phyloP scores from a whole-genome alignment of 345 rosid species.

The Toxicodendron radicans region DNA sequence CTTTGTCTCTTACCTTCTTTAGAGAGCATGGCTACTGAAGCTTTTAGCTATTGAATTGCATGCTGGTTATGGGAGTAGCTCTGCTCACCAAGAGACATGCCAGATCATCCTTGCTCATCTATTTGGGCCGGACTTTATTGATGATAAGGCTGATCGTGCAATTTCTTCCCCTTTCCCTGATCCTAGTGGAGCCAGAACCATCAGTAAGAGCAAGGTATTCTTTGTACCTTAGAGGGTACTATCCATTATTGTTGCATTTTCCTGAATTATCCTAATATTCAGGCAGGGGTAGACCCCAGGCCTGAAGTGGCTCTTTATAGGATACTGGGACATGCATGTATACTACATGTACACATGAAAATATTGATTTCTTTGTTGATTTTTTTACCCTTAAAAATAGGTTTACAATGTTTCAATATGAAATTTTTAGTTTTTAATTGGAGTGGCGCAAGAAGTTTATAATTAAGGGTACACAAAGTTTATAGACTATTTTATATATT shows the following conservation, averaged over 20 bases:
- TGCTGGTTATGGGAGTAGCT: conserved; percentile 56
- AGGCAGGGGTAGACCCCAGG: too few relatives aligned
- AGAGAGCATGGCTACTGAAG: conserved; percentile 97
- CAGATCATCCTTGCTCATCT: conserved; percentile 75
- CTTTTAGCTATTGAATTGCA: conserved; percentile 87
- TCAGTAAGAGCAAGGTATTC: conserved; percentile 78
- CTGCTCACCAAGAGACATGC: conserved; percentile 69
- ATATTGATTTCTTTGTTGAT: too few relatives aligned
- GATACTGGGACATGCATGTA: too few relatives aligned
- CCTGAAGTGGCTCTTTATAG: too few relatives aligned
- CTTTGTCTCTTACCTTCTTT: conserved; percentile 22
- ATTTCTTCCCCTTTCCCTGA: conserved; percentile 43
- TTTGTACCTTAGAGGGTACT: background rate
- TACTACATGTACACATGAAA: too few relatives aligned
- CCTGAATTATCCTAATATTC: background rate
- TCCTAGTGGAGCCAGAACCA: conserved; percentile 53
- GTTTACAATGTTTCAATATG: too few relatives aligned
- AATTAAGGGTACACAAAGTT: too few relatives aligned
- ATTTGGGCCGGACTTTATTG: conserved; percentile 61
- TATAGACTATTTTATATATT: too few relatives aligned
- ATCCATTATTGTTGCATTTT: background rate
- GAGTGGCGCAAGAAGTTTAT: too few relatives aligned
- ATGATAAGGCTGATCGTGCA: conserved; percentile 36
- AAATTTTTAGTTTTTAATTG: too few relatives aligned
- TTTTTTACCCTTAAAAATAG: too few relatives aligned